phyloP scores from a whole-genome alignment of 768 basidiomycete species.

The Pleurotus ostreatus region DNA sequence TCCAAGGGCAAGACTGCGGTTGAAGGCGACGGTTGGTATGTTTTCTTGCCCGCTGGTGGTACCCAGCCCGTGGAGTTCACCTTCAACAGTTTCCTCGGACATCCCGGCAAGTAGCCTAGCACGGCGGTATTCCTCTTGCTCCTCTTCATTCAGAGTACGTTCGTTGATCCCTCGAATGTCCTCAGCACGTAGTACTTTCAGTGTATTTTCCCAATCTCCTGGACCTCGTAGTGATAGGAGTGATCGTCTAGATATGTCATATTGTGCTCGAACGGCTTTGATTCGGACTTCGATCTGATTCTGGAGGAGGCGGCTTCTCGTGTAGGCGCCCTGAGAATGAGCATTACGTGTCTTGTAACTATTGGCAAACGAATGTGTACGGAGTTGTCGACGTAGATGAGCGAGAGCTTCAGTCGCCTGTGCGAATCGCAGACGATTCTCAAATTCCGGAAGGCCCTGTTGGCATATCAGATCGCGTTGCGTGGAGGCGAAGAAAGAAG shows the following conservation, averaged over 20 bases:
- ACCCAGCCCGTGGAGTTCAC: too few relatives aligned
- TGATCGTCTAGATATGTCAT: too few relatives aligned
- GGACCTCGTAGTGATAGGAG: too few relatives aligned
- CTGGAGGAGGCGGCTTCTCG: too few relatives aligned
- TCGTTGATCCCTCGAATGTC: conserved; percentile 14
- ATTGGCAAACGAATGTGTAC: conserved; percentile 13
- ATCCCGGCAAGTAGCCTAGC: conserved; percentile 10
- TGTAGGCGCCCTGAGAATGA: too few relatives aligned
- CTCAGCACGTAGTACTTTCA: conserved; percentile 6
- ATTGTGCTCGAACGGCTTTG: too few relatives aligned
- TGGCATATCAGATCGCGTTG: conserved; percentile 8
- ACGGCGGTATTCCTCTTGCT: conserved; percentile 12
- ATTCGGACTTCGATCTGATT: too few relatives aligned
- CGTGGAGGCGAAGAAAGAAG: conserved; percentile 12
- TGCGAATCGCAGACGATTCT: conserved; percentile 8
- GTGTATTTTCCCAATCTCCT: too few relatives aligned
- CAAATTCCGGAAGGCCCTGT: conserved; percentile 13
- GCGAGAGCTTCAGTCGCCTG: neutral
- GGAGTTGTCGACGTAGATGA: conserved; percentile 15
- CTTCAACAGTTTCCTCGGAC: neutral
- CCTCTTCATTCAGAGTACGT: conserved; percentile 13
- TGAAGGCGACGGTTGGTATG: neutral
- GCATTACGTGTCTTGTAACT: conserved; percentile 12
- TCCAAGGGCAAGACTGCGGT: conserved; percentile 1
- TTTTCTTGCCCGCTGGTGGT: neutral